Base-by-base conservation (phyloP, 2,329 filamentous ascomycete species). In the Fusarium chaquense region DNA sequence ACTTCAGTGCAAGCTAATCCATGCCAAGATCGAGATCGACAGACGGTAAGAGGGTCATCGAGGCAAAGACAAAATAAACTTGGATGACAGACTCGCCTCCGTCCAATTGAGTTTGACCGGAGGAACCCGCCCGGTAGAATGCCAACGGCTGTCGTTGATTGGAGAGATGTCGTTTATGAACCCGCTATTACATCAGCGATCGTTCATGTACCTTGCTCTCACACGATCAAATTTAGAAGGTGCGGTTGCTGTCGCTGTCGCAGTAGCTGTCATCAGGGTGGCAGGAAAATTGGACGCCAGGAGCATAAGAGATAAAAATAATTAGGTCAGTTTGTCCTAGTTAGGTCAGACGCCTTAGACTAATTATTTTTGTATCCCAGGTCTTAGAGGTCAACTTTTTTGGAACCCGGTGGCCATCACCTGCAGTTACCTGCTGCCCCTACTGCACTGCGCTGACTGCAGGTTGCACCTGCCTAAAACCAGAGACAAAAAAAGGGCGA, bases 161-260 rank as follows among this genome's bases (percentile, higher is more conserved):
- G 67, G 67, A 0, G 2, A 8, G 0, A 4, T 6, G 13, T 1
- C 0, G 6, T 12, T 6, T 0, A 28, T 2, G 2, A 43, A 35
- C 47, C 62, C 62, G 30, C 5, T 30, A 33, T 55, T 54, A 65
- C 62, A 66, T 66, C 55, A 54, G 26, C 41, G 43, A 66, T 54
- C 16, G 36, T 54, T 12, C n/a, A 20, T 20, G 53, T 38, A 53
- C 59, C 40, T 63, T 58, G 60, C 44, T 28, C 67, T 69, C 67
- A 69, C 62, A 50, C 54, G 67, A 53, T 53, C 40, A 35, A 61
- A 50, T 40, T 22, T 40, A 40, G 49, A 51, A 51, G 49, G 49
- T 51, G 49, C 49, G 20, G 28, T 30, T 10, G 28, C 28, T 5
- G 24, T 26, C 5, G 24, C 24, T 3, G 28, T 30, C 28, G 10